A percentile compares a stretch with the other conserved stretches of the same genome.
These are phyloP conservation scores for Saccharomyces hybrid DNA, from an alignment of 1,139 yeast genomes.

Conservation along the genomic window DNA sequence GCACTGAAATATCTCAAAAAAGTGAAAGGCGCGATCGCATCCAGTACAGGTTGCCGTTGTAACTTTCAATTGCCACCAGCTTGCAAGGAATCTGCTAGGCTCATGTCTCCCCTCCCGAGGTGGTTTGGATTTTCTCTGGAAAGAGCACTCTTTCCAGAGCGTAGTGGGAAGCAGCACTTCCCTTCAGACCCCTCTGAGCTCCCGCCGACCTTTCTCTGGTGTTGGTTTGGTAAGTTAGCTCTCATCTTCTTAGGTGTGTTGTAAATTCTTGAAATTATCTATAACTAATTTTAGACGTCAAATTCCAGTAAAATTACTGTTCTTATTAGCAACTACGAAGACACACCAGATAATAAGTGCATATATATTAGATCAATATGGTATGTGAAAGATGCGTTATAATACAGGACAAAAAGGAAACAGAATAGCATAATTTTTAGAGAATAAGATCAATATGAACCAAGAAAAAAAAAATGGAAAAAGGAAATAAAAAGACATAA, in stretches of 20 bases:
- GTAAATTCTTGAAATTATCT: background rate
- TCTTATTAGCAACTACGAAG: background rate
- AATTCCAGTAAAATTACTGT: no score
- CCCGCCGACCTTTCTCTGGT: background rate
- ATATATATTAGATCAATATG: conserved; percentile 1
- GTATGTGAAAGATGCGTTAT: background rate
- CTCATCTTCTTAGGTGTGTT: background rate
- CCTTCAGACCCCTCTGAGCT: background rate
- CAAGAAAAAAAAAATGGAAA: background rate
- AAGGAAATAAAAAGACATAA: background rate
- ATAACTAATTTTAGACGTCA: background rate
- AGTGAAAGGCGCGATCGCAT: no score
- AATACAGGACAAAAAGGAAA: background rate
- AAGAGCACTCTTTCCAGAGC: background rate
- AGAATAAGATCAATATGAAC: background rate
- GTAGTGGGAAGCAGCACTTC: background rate
- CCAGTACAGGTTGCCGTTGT: no score
- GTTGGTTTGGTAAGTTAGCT: background rate
- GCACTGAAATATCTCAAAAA: no score
- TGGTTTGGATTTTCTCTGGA: background rate
- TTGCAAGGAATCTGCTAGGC: background rate
- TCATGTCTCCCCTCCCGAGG: background rate
- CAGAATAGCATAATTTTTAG: background rate
- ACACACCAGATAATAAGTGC: conserved; percentile 1
- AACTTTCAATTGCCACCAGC: background rate